Evolutionary conservation across 306 rosid genomes (phyloP), one percentile per base, ranked within the genome.

Genomic region (Inga laurina): DNA sequence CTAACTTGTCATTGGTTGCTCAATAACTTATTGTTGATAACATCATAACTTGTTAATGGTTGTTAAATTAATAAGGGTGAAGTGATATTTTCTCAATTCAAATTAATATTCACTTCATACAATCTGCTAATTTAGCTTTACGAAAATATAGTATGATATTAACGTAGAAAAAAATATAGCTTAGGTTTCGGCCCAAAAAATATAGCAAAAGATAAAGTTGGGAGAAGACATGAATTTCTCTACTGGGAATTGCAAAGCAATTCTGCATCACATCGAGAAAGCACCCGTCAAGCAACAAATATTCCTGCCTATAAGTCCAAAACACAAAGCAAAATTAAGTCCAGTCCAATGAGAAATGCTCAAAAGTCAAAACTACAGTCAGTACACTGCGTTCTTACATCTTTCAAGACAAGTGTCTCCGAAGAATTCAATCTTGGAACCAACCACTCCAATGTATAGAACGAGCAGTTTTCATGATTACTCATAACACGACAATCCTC

Each of bases 391-490:
- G 68, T 81, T 82, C 97, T 89, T 77, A 95, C 98, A 83, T 93
- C 89, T 78, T 84, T 90, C 87, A 93, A 93, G n/a, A 85, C 77
- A 80, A 93, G 90, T 71, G 85, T 91, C 78, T 91, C 98, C 9
- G 43, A 52, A 32, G 74, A 57, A 76, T 84, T 72, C 81, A 88
- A 76, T 79, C 88, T 88, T 61, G 98, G 98, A 77, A 86, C 87
- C 81, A 95, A 82, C 98, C 98, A 95, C 82, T 93, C 97, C 65
- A 92, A 87, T 65, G 86, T 48, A 83, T 83, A 91, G 72, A 84
- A 45, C 2, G 91, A 74, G 51, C 84, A 82, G 82, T 83, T 87
- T 74, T 89, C 90, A 68, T 66, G 72, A 81, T 77, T 82, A 83
- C 80, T 74, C 74, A 45, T 32, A 45, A 72, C 77, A 35, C 82